A percentile compares a stretch with the other conserved stretches of the same genome.
Conservation (phyloP, 176 grass and related monocot genomes). For the Oryza glaberrima region DNA sequence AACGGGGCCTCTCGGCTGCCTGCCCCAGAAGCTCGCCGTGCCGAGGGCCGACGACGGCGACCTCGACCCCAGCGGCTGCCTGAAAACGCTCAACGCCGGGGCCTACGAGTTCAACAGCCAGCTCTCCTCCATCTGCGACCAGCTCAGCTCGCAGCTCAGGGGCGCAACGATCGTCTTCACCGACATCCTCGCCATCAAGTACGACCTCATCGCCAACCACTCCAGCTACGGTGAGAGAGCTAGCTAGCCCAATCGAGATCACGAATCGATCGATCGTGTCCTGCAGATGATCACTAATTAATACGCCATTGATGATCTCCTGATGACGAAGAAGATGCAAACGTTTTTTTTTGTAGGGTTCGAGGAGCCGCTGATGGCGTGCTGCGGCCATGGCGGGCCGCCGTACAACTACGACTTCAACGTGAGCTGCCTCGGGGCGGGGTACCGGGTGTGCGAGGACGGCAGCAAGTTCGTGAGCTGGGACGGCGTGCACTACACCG, state of each 20-base stretch:
- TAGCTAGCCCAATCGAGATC: no score
- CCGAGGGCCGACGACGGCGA: slow-evolving; percentile 38
- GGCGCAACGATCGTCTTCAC: slow-evolving; percentile 57
- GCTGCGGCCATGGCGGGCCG: slow-evolving; percentile 67
- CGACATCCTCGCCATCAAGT: slow-evolving; percentile 59
- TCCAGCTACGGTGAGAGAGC: slow-evolving; percentile 37
- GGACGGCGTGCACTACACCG: slow-evolving; percentile 93
- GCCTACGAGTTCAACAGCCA: slow-evolving; percentile 59
- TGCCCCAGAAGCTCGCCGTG: slow-evolving; percentile 55
- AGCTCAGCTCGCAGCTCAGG: slow-evolving; percentile 40
- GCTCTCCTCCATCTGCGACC: slow-evolving; percentile 40
- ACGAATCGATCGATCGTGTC: no score
- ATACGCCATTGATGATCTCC: not conserved
- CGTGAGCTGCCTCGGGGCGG: slow-evolving; percentile 49
- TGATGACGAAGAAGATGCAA: no score
- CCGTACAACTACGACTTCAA: slow-evolving; percentile 69
- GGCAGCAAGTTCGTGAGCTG: slow-evolving; percentile 72
- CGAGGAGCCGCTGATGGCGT: slow-evolving; percentile 64
- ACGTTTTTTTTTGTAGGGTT: slow-evolving; percentile 36
- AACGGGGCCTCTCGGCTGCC: slow-evolving; percentile 63
- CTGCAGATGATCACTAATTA: no score
- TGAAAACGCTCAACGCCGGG: slow-evolving; percentile 45
- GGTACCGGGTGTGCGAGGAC: slow-evolving; percentile 56
- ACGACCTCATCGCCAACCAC: slow-evolving; percentile 64
- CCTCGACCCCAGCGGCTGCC: slow-evolving; percentile 60